Base-by-base conservation (phyloP, 2,329 filamentous ascomycete genomes). In the Aspergillus carbonarius region DNA sequence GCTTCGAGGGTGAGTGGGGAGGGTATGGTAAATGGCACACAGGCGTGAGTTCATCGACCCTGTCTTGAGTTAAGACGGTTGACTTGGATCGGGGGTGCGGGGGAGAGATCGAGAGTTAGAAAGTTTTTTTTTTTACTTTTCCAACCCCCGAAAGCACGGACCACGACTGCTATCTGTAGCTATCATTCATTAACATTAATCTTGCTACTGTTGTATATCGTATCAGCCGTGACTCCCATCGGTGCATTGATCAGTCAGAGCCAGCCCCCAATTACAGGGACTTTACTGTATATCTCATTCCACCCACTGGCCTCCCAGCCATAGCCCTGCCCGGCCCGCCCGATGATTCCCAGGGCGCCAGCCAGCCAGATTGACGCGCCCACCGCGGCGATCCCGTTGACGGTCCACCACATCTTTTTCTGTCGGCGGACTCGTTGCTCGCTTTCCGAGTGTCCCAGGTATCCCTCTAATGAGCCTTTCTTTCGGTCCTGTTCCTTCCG, bases 231-330 rank as follows among this genome's bases (percentile, higher is more conserved):
- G 18, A 23, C 12, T 42, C 6, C n/a, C 39, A 17, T 18, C 27
- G 37, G 42, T 20, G 10, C 18, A 27, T 46, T 53, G 13, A 15
- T 8, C 27, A n/a, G 20, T 56, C 67, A 82, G 64, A 81, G 70
- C 78, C 81, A 86, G 54, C 73, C 69, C 1, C 82, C 81, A 54
- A 88, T 69, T 12, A 87, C 65, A 1, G 87, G 87, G 42, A 89
- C 79, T 54, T 79, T 81, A 61, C 74, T 79, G 71, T 87, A 92
- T 63, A 96, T 79, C 51, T 86, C 83, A 77, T 97, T 89, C 75
- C 93, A 96, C 51, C 90, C 82, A 65, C 82, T 88, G 2, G 86
- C 91, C 55, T 96, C 82, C 92, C 92, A 97, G 0, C 92, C 92
- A 4, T 83, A 79, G 1, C 85, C 87, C 60, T 80, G 74, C 0